Evolutionary conservation across 495 filamentous ascomycete genomes (phyloP).

Genomic region (Evernia prunastri): DNA sequence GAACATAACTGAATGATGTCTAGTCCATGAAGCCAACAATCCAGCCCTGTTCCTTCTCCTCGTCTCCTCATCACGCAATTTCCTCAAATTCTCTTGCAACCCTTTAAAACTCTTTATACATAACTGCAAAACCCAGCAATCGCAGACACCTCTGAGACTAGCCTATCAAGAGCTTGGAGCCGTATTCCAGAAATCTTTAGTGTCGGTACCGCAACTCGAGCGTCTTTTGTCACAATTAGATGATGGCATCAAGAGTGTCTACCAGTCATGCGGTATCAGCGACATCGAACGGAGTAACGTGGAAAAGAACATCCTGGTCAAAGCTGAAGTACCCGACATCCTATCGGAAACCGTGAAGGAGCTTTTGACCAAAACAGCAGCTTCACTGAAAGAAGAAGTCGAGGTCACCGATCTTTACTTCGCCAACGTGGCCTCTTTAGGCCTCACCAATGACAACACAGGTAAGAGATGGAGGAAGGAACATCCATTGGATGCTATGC

Average conservation of each 20-base stretch:
- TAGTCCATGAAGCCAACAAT: conserved; percentile 39
- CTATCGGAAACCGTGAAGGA: conserved; percentile 39
- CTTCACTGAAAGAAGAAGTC: conserved; percentile 38
- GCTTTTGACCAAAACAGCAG: conserved; percentile 39
- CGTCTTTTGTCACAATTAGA: conserved; percentile 45
- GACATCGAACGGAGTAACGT: conserved; percentile 42
- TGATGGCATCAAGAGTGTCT: conserved; percentile 41
- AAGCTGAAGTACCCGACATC: conserved; percentile 40
- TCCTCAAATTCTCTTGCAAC: conserved; percentile 62
- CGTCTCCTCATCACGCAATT: conserved; percentile 63
- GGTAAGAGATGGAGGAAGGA: conserved; percentile 35
- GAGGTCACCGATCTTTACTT: conserved; percentile 45
- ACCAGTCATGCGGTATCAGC: conserved; percentile 41
- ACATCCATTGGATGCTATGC: conserved; percentile 41
- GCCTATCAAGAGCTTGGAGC: conserved; percentile 20
- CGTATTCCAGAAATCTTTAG: conserved; percentile 38
- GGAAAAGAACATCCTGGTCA: conserved; percentile 45
- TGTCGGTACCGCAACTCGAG: conserved; percentile 44
- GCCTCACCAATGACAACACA: conserved; percentile 37
- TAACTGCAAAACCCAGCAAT: conserved; percentile 5
- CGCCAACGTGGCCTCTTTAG: conserved; percentile 46
- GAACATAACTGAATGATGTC: conserved; percentile 6
- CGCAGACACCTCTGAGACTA: conserved; percentile 12
- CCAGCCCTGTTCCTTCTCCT: conserved; percentile 59
- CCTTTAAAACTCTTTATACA: conserved; percentile 44